Percentiles rank a stretch among this genome's conserved stretches.
These are phyloP conservation scores for Gossypium stocksii DNA, from an alignment of 345 rosid genomes.

Conservation along the genomic window DNA sequence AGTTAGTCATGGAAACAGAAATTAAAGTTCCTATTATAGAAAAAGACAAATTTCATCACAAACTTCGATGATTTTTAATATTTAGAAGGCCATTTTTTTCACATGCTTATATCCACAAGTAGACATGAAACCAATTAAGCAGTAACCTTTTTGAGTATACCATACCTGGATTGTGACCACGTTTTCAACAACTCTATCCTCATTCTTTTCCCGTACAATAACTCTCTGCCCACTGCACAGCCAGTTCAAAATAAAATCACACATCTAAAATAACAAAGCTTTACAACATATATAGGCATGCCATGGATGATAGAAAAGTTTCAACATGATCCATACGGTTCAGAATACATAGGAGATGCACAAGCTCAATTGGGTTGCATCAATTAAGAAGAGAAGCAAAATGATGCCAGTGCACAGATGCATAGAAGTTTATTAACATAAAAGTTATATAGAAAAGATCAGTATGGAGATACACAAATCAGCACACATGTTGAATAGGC, in stretches of 20 bases:
- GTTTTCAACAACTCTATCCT: slow-evolving; percentile 42
- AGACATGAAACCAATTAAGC: neutral
- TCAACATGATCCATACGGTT: neutral
- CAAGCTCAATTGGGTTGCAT: neutral
- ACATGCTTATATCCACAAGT: neutral
- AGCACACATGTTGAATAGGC: neutral
- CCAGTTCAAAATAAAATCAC: slow-evolving; percentile 12
- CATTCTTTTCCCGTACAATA: slow-evolving; percentile 55
- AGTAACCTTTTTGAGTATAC: neutral
- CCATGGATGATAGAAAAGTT: neutral
- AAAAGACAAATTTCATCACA: neutral
- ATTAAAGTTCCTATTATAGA: neutral
- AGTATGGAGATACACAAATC: neutral
- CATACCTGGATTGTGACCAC: slow-evolving; percentile 79
- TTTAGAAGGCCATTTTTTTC: neutral
- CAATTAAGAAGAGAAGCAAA: neutral
- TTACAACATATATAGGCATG: neutral
- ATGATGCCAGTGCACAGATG: neutral
- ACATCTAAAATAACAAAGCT: slow-evolving; percentile 4
- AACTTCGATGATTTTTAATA: neutral
- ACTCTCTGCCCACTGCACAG: slow-evolving; percentile 74
- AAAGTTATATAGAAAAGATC: neutral
- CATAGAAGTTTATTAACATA: neutral
- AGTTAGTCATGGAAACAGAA: neutral
- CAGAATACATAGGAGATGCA: neutral